Evolutionary conservation across 192 early-diverging fungal genomes (phyloP).

Genomic region (Backusella tuberculispora): DNA sequence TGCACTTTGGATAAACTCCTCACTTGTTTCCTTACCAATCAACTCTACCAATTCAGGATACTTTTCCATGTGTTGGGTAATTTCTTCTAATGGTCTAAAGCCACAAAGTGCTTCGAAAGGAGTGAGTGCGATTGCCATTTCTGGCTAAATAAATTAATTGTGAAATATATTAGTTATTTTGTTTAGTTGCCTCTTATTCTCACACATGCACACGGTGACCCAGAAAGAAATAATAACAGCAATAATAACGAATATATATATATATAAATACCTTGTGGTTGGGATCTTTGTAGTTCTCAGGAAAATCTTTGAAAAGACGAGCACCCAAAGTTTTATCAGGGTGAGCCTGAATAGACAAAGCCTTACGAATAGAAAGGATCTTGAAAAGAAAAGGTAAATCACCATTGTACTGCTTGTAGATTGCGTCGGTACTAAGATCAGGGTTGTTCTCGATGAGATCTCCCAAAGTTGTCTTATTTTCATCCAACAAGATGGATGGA

Average conservation of each 20-base stretch:
- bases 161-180: not conserved
- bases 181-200: not conserved
- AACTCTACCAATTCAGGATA: slow-evolving; percentile 84
- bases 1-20: slow-evolving; percentile 50
- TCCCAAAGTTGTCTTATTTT: slow-evolving; percentile 57
- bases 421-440: slow-evolving; percentile 52
- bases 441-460: slow-evolving; percentile 61
- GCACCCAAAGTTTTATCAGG: slow-evolving; percentile 90
- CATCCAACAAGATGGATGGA: slow-evolving; percentile 62
- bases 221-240: too few species aligned
- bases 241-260: not conserved
- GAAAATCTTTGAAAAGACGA: slow-evolving; percentile 67
- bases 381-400: slow-evolving; percentile 99
- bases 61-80: slow-evolving; percentile 58
- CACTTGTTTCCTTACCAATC: slow-evolving; percentile 57
- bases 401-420: slow-evolving; percentile 66
- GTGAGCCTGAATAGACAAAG: slow-evolving; percentile 97
- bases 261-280: slow-evolving; percentile 43
- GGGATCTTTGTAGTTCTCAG: slow-evolving; percentile 84
- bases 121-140: slow-evolving; percentile 97
- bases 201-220: not conserved
- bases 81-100: slow-evolving; percentile 85
- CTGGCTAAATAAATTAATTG: slow-evolving; percentile 66
- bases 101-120: slow-evolving; percentile 94
- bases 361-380: slow-evolving; percentile 84